Conservation (phyloP, 805 yeast species). For the Saccharomycodes ludwigii region DNA sequence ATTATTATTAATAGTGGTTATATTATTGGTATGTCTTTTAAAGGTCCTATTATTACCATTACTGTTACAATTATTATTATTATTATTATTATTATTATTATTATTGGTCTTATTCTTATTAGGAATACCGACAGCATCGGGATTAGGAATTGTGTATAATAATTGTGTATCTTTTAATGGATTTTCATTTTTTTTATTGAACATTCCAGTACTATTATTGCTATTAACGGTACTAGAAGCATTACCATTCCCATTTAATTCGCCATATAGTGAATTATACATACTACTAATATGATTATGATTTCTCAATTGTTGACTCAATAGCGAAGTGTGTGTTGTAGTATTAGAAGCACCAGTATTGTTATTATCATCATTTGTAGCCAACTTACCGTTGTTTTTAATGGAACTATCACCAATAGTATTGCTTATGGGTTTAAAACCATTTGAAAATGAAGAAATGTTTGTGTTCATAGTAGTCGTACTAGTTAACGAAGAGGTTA, state of each 20-base stretch:
- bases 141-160: not conserved
- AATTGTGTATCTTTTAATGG: not conserved
- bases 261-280: constrained; percentile 6
- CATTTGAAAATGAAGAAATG: no score
- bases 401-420: no score
- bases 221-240: not conserved
- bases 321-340: constrained; percentile 18
- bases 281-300: constrained; percentile 6
- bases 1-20: not conserved
- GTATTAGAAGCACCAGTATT: constrained; percentile 3
- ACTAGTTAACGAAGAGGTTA: no score
- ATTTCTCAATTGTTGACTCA: constrained; percentile 18
- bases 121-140: no score
- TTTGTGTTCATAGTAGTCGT: no score
- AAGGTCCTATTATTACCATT: not conserved
- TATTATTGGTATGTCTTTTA: not conserved
- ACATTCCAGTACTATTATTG: not conserved
- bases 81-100: no score
- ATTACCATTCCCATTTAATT: not conserved
- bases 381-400: constrained; percentile 7
- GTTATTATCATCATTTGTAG: constrained; percentile 3
- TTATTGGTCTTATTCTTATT: no score
- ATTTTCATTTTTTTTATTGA: not conserved
- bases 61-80: no score
- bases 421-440: no score